Base-by-base conservation (phyloP, 345 rosid species). In the Pelargonium nanum region DNA sequence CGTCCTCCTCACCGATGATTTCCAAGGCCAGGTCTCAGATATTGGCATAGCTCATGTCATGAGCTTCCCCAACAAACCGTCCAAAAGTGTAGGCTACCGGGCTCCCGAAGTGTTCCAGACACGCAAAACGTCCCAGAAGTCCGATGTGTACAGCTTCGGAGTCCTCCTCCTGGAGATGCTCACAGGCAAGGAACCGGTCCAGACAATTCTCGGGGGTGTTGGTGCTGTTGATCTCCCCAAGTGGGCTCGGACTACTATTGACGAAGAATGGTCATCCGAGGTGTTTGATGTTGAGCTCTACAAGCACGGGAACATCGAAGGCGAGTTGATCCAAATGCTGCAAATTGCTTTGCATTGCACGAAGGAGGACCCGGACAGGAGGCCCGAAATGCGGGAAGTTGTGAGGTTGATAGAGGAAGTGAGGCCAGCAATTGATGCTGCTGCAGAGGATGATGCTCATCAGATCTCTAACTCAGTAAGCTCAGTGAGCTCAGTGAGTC, bases 231-330 rank as follows among this genome's bases (percentile, higher is more conserved):
- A 90, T 65, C 82, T 90, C 28, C 97, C 95, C 2, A 82, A 77
- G 44, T 90, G 97, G 97, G 97, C 87, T 26, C 95, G 85, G 67
- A 87, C 97, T 0, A 90, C 87, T 52, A 90, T 90, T 57, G 72
- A 88, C 51, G 97, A 90, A 74, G 95, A 90, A 70, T 90, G 97
- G 97, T 87, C 97, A 6, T 83, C 95, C 0, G 97, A 90, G 78
- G 97, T 90, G 65, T 90, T 87, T 61, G 97, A 87, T 12, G 80
- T 77, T 19, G 95, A 90, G 72, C 85, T 90, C 19, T 75, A 85
- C 69, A 87, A 70, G 67, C 78, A 76, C 32, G 74, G 76, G n/a
- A 81, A 82, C 53, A 81, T 79, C 0, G 90, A 92, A 65, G 98
- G 89, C 70, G 98, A 89, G 77, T 75, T 92, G 88, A 95, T 92